Percentiles rank a stretch among this genome's conserved stretches.
Conservation (phyloP, 140 eudicot genomes). For the Erigeron philadelphicus region DNA sequence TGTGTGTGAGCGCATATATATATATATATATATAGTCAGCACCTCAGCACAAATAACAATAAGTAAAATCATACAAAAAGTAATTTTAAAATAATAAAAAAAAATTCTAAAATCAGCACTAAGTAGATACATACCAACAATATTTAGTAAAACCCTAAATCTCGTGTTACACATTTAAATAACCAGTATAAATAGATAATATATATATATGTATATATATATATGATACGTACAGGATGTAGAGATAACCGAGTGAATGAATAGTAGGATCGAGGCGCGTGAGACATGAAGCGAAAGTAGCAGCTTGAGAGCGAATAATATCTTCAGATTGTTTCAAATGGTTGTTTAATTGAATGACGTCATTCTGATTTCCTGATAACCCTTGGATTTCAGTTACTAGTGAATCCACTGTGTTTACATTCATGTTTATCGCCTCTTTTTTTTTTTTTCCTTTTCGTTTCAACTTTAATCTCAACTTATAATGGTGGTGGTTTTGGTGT, state of each 20-base stretch:
- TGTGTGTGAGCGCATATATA: no score
- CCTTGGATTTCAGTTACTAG: conserved; percentile 66
- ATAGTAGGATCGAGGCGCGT: conserved; percentile 59
- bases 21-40: not conserved
- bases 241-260: conserved; percentile 89
- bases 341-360: conserved; percentile 47
- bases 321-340: conserved; percentile 59
- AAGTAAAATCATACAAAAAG: not conserved
- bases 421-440: conserved; percentile 23
- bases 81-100: not conserved
- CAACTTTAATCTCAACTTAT: not conserved
- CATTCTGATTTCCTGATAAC: conserved; percentile 41
- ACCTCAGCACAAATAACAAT: not conserved
- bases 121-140: conserved; percentile 2
- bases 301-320: conserved; percentile 45
- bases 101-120: conserved; percentile 9
- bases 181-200: not conserved
- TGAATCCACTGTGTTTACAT: conserved; percentile 53
- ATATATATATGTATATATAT: not conserved
- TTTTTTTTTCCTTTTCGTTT: no score
- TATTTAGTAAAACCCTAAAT: conserved; percentile 17
- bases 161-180: not conserved
- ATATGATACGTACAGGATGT: conserved; percentile 45
- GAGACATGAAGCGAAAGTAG: conserved; percentile 51
- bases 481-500: no score